These are phyloP conservation scores for Nothophoma quercina DNA, from an alignment of 2,329 filamentous ascomycete genomes.

Conservation along the genomic window DNA sequence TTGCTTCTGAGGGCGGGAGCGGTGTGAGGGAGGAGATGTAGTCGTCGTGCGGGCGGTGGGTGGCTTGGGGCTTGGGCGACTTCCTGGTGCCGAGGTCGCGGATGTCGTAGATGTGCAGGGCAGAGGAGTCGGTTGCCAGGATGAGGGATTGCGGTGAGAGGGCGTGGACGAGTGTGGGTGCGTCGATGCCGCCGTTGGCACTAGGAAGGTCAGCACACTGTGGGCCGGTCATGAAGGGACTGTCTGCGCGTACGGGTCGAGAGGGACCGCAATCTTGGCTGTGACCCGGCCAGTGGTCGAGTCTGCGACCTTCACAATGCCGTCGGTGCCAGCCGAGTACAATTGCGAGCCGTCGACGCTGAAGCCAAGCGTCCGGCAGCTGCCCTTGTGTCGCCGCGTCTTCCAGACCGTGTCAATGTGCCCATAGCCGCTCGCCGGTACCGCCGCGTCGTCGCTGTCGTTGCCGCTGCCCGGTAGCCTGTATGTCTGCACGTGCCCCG, in stretches of 20 bases:
- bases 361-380: constrained; percentile 83
- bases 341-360: constrained; percentile 76
- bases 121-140: constrained; percentile 87
- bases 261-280: constrained; percentile 82
- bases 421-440: constrained; percentile 69
- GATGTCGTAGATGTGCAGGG: constrained; percentile 86
- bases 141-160: constrained; percentile 89
- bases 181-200: constrained; percentile 63
- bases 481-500: constrained; percentile 85
- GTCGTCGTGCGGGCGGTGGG: constrained; percentile 87
- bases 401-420: constrained; percentile 85
- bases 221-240: background rate
- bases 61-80: constrained; percentile 71
- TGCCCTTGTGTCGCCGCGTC: constrained; percentile 90
- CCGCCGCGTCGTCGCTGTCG: constrained; percentile 60
- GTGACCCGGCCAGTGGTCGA: constrained; percentile 70
- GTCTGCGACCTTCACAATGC: constrained; percentile 68
- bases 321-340: constrained; percentile 69
- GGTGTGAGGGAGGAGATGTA: constrained; percentile 89
- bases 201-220: constrained; percentile 31
- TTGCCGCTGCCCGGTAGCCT: constrained; percentile 69
- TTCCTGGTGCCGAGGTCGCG: constrained; percentile 61
- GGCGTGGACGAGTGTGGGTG: constrained; percentile 81
- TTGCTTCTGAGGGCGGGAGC: constrained; percentile 78
- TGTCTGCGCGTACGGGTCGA: constrained; percentile 43